Base-by-base conservation (phyloP, 2,329 filamentous ascomycete genomes). In the Aureobasidium sp. region DNA sequence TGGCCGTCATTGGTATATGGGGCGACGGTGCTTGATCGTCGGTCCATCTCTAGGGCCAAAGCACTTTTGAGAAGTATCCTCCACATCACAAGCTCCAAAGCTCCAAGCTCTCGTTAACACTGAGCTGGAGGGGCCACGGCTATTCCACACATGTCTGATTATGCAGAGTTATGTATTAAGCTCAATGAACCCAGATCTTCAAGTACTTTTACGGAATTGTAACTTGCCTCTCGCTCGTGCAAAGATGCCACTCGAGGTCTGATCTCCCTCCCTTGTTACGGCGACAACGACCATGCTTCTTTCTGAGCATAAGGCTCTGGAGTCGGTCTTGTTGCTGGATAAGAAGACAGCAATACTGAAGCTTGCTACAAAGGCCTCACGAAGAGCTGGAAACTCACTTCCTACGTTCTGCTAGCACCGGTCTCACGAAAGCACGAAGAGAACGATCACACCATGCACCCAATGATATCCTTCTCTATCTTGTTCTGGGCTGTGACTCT, bases 1-100 rank as follows among this genome's bases (percentile, higher is more conserved):
- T 80, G 76, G 74, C 71, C 29, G 72, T 80, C 17, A 71, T 80
- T 39, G 79, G 79, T 0, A 70, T 81, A 44, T 81, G 79, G 79
- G 79, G 79, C 1, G 79, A 81, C 68, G 77, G 72, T 3, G 69
- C 72, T 34, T 52, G 56, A 37, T 3, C 17, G 26, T 47, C n/a
- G 15, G 10, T 52, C 29, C 13, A 17, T 17, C 13, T 27, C 2
- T 4, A 15, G 23, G 5, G 7, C 44, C 23, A 26, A 26, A 26
- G 42, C 42, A 7, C 23, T 26, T 7, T 13, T 15, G 42, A 29
- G 26, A 48, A 48, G 26, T 15, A 48, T 8, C 26, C 17, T 27
- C 23, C 26, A 15, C 46, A 8, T 48, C 15, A 32, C 26, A 7
- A 17, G n/a, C 27, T 32, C 15, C 13, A 29, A 17, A 3, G 26